Base-by-base conservation (phyloP, 345 rosid species). In the Toxicodendron radicans region DNA sequence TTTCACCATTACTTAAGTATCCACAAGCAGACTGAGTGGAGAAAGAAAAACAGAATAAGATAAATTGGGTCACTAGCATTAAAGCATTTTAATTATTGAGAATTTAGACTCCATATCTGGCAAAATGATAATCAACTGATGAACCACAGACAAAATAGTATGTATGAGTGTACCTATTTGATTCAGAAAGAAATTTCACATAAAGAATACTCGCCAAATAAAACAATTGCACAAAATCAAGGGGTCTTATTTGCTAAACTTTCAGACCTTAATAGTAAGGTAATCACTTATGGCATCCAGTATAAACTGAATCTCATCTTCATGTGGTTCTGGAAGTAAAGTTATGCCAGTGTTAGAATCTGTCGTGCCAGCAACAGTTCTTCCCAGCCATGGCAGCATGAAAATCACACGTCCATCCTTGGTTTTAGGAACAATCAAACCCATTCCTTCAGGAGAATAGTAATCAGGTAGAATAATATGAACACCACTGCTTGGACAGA, bases 371-470 rank as follows among this genome's bases (percentile, higher is more conserved):
- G 99, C 99, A 35, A 93, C 83, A 12, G 97, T 95, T 85, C 98
- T 88, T 69, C 99, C 99, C 90, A 91, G 76, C 99, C 99, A 93
- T 7, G 99, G 99, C 78, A 95, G 81, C 97, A 95, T 89, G 78
- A 95, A 95, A 77, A 95, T 89, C 53, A 95, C 97, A n/a, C 99
- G 91, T 4, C 99, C 99, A 81, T 95, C 99, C 84, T 93, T 92
- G 20, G 99, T 95, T 88, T 95, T 93, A 62, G 99, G 99, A 82
- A 95, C 98, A 75, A 95, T 93, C 91, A 95, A 85, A 13, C 99
- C 99, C 99, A 95, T 93, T 73, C 99, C 99, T 77, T 95, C 96
- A 1, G 99, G 99, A 71, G 99, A 95, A 83, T 95, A 95, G 81
- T 93, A 95, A 79, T 95, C 99, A 68, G 99, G 99, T 41, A 95